These are phyloP conservation scores for Pulveroboletus sp. DNA, from an alignment of 768 basidiomycete genomes.

Conservation along the genomic window DNA sequence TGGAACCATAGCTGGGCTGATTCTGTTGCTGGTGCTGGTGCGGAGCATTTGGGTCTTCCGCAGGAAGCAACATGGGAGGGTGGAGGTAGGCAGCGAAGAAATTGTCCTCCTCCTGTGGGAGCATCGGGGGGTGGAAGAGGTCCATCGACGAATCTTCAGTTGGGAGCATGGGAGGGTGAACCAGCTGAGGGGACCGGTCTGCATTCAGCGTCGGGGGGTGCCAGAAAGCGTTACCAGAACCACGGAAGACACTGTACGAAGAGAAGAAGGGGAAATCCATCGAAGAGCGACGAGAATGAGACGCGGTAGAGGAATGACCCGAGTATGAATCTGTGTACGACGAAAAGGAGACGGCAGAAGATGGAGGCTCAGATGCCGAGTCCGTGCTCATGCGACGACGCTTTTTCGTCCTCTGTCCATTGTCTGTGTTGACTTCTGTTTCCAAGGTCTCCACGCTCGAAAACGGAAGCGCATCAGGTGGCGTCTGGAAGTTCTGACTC, in stretches of 20 bases:
- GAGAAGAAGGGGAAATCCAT: conserved; percentile 65
- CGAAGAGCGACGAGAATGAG: conserved; percentile 57
- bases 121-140: conserved; percentile 60
- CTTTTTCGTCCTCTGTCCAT: conserved; percentile 47
- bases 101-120: conserved; percentile 61
- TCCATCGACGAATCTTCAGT: conserved; percentile 66
- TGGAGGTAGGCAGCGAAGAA: conserved; percentile 52
- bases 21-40: conserved; percentile 24
- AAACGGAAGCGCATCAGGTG: conserved; percentile 52
- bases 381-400: conserved; percentile 67
- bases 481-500: conserved; percentile 43
- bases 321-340: conserved; percentile 61
- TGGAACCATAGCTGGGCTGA: conserved; percentile 13
- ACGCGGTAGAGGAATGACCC: conserved; percentile 50
- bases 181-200: conserved; percentile 49
- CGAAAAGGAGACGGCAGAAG: conserved; percentile 59
- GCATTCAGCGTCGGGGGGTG: conserved; percentile 72
- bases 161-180: conserved; percentile 70
- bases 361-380: conserved; percentile 47
- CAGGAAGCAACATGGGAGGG: conserved; percentile 50
- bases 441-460: conserved; percentile 45
- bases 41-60: conserved; percentile 28
- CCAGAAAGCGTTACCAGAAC: conserved; percentile 60
- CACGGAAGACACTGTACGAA: conserved; percentile 48
- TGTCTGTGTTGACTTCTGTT: conserved; percentile 30